Evolutionary conservation across 495 filamentous ascomycete species (phyloP).

Genomic region (Mytilinidion resinicola): DNA sequence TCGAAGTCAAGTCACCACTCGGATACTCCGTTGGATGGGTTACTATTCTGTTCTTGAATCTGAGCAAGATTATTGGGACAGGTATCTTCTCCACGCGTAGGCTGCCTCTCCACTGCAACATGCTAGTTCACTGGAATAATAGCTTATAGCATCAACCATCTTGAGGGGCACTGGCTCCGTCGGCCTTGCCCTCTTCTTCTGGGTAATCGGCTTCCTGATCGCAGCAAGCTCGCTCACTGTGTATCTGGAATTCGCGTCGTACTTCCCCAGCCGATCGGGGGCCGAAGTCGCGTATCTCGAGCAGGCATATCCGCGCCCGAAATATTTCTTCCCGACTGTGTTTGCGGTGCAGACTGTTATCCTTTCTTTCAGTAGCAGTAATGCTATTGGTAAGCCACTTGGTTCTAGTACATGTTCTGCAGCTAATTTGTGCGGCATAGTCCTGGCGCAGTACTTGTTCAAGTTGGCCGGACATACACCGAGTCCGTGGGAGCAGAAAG

Average conservation of each 20-base stretch:
- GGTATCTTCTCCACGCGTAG: slow-evolving; percentile 59
- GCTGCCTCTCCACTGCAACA: too few species aligned
- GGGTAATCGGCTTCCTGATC: slow-evolving; percentile 53
- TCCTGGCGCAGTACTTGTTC: slow-evolving; percentile 53
- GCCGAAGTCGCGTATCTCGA: slow-evolving; percentile 62
- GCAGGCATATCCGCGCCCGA: slow-evolving; percentile 56
- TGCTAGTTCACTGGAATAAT: not conserved
- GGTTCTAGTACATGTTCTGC: too few species aligned
- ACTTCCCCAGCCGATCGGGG: slow-evolving; percentile 60
- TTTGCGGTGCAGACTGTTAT: slow-evolving; percentile 55
- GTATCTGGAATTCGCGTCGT: slow-evolving; percentile 56
- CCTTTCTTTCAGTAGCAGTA: slow-evolving; percentile 57
- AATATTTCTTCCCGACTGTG: slow-evolving; percentile 54
- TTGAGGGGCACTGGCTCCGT: slow-evolving; percentile 52
- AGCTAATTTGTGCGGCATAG: not conserved
- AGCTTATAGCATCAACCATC: slow-evolving; percentile 46
- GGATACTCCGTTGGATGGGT: slow-evolving; percentile 53
- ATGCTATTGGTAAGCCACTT: slow-evolving; percentile 45
- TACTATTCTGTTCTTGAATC: slow-evolving; percentile 55
- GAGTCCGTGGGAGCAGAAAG: slow-evolving; percentile 55
- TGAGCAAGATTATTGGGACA: slow-evolving; percentile 62
- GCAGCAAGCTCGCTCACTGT: slow-evolving; percentile 45
- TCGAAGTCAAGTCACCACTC: slow-evolving; percentile 52
- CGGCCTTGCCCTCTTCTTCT: slow-evolving; percentile 54
- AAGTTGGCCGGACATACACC: slow-evolving; percentile 42